A percentile compares a stretch with the other conserved stretches of the same genome.
These are phyloP conservation scores for Phylloporus arenicola DNA, from an alignment of 768 basidiomycete species.

Conservation along the genomic window DNA sequence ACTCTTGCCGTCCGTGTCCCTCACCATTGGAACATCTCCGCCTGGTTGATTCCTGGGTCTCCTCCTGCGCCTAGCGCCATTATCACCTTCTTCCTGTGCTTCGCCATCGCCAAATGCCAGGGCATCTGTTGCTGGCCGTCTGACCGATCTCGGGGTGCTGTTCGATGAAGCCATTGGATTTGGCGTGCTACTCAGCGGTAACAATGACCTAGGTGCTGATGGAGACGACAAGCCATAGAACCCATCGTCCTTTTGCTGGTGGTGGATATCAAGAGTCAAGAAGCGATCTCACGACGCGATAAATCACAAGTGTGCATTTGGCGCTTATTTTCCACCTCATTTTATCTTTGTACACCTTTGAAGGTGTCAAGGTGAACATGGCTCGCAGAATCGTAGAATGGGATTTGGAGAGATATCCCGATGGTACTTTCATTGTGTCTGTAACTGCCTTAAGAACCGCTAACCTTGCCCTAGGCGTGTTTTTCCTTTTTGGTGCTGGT, in stretches of 20 bases:
- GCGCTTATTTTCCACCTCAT: constrained; percentile 85
- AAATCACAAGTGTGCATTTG: too few relatives aligned
- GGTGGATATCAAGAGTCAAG: constrained; percentile 1
- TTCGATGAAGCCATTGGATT: constrained; percentile 34
- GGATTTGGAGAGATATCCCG: constrained; percentile 78
- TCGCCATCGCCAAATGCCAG: constrained; percentile 31
- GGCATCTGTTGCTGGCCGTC: constrained; percentile 46
- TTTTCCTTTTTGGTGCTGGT: constrained; percentile 92
- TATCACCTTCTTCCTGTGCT: constrained; percentile 35
- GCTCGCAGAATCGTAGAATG: constrained; percentile 76
- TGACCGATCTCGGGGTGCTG: constrained; percentile 28
- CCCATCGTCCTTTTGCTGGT: constrained; percentile 40
- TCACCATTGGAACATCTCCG: constrained; percentile 78
- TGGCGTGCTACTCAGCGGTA: constrained; percentile 48
- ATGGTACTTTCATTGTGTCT: constrained; percentile 36
- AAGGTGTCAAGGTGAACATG: constrained; percentile 68
- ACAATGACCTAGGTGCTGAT: constrained; percentile 44
- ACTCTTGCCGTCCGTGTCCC: constrained; percentile 93
- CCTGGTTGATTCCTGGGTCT: constrained; percentile 39
- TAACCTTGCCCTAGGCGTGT: constrained; percentile 52
- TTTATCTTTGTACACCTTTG: constrained; percentile 68
- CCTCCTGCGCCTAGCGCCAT: constrained; percentile 42
- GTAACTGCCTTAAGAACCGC: neutral
- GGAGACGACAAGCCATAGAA: constrained; percentile 54
- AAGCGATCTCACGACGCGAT: constrained; percentile 27